phyloP scores from a whole-genome alignment of 257 asterid genomes.

The Solanum lycopersicoides region DNA sequence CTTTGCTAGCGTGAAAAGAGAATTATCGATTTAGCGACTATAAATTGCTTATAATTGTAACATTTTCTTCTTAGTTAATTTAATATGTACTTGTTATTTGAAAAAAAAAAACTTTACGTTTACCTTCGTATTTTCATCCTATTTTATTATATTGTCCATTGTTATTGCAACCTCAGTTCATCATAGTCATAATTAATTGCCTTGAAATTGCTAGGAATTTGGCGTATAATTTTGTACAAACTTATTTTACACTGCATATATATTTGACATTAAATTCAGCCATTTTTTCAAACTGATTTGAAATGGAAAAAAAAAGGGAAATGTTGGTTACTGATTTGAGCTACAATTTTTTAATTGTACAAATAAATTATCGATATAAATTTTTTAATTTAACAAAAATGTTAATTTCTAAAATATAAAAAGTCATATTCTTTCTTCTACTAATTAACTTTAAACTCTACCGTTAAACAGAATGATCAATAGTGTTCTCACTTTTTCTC shows the following conservation, averaged over 20 bases:
- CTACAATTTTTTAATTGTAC: not conserved
- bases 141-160: not conserved
- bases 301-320: not conserved
- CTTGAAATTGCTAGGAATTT: not conserved
- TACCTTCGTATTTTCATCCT: not conserved
- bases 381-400: not conserved
- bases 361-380: not conserved
- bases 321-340: not conserved
- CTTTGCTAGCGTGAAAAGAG: not conserved
- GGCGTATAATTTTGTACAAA: not conserved
- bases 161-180: not conserved
- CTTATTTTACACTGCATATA: not conserved
- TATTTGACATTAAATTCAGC: not conserved
- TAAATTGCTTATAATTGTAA: not conserved
- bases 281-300: not conserved
- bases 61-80: not conserved
- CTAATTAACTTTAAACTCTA: not conserved
- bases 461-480: accelerated
- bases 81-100: not conserved
- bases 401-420: not conserved
- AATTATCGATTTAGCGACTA: not conserved
- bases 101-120: not conserved
- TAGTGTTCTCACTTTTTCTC: not conserved
- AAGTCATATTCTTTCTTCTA: not conserved
- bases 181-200: not conserved